phyloP scores from a whole-genome alignment of 495 filamentous ascomycete species.

The Trichoderma erinaceum region DNA sequence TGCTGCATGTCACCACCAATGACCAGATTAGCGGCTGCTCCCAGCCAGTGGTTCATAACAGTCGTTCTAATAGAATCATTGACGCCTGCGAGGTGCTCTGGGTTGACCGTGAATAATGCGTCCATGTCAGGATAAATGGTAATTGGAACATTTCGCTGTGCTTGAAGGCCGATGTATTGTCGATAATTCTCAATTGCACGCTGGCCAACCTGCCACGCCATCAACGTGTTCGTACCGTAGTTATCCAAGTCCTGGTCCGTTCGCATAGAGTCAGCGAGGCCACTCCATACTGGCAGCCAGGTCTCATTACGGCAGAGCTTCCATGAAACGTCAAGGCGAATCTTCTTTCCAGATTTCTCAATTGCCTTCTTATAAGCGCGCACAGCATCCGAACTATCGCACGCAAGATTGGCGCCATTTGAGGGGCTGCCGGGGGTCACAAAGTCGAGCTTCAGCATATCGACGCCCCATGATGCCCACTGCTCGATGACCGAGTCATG shows the following conservation, averaged over 20 bases:
- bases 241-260: constrained; percentile 29
- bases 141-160: constrained; percentile 21
- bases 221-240: constrained; percentile 23
- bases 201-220: constrained; percentile 25
- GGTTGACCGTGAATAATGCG: constrained; percentile 26
- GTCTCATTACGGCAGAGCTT: constrained; percentile 27
- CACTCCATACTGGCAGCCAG: constrained; percentile 24
- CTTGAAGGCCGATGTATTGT: constrained; percentile 25
- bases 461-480: constrained; percentile 26
- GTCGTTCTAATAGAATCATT: constrained; percentile 25
- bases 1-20: constrained; percentile 26
- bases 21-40: constrained; percentile 28
- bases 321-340: constrained; percentile 30
- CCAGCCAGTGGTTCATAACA: constrained; percentile 30
- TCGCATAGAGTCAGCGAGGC: constrained; percentile 26
- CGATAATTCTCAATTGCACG: constrained; percentile 30
- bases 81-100: constrained; percentile 24
- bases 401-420: constrained; percentile 23
- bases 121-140: constrained; percentile 31
- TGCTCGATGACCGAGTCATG: constrained; percentile 28
- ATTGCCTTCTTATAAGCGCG: constrained; percentile 27
- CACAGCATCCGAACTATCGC: constrained; percentile 23
- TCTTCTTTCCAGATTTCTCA: constrained; percentile 22
- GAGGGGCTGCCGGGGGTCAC: constrained; percentile 26
- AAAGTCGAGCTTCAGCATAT: constrained; percentile 29